These are phyloP conservation scores for Leccinum uliginosum DNA, from an alignment of 768 basidiomycete species.

Conservation along the genomic window DNA sequence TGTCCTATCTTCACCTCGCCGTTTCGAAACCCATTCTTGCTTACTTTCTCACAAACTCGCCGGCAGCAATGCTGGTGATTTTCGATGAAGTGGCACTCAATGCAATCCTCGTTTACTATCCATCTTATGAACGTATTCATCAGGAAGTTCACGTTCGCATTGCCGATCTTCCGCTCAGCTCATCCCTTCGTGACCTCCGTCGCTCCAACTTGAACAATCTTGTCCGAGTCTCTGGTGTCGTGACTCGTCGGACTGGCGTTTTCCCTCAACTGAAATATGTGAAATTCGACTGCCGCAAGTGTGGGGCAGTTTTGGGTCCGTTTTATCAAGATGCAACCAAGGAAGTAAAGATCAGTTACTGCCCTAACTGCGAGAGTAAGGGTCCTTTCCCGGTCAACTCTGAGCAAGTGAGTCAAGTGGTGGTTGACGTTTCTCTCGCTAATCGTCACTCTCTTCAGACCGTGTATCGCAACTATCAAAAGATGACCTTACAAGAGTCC, in stretches of 20 bases:
- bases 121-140: slow-evolving; percentile 94
- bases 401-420: slow-evolving; percentile 65
- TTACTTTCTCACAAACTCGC: slow-evolving; percentile 96
- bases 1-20: slow-evolving; percentile 94
- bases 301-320: slow-evolving; percentile 89
- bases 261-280: slow-evolving; percentile 99
- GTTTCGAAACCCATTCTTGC: slow-evolving; percentile 91
- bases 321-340: slow-evolving; percentile 97
- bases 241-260: slow-evolving; percentile 91
- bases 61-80: slow-evolving; percentile 85
- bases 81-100: slow-evolving; percentile 95
- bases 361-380: slow-evolving; percentile 89
- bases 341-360: slow-evolving; percentile 93
- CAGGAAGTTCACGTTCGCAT: slow-evolving; percentile 97
- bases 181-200: slow-evolving; percentile 90
- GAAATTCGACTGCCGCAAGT: slow-evolving; percentile 97
- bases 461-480: slow-evolving; percentile 97
- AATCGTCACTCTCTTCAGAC: slow-evolving; percentile 51
- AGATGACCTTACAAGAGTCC: slow-evolving; percentile 97
- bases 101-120: slow-evolving; percentile 93
- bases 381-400: slow-evolving; percentile 97
- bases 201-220: slow-evolving; percentile 91
- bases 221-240: slow-evolving; percentile 92
- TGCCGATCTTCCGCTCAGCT: slow-evolving; percentile 85
- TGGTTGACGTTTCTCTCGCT: background rate